phyloP scores from a whole-genome alignment of 1,139 yeast species.

The Scheffersomyces lignicola region DNA sequence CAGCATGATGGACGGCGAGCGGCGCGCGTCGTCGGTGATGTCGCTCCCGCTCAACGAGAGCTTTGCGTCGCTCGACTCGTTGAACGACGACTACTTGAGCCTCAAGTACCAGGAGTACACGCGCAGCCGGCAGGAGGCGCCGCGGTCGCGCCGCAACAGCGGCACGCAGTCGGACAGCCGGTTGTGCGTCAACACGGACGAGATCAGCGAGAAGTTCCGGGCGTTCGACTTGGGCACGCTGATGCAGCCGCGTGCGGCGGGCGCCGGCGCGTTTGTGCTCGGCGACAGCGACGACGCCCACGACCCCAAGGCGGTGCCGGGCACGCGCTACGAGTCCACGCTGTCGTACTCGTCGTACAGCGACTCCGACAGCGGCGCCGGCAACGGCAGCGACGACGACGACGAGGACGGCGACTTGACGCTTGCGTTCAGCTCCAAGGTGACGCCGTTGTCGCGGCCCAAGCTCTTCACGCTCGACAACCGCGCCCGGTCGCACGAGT shows the following conservation, averaged over 20 bases:
- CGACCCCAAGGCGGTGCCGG: conserved; percentile 20
- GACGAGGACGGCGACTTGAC: conserved; percentile 54
- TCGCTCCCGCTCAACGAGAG: conserved; percentile 68
- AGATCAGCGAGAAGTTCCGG: conserved; percentile 34
- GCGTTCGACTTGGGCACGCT: conserved; percentile 38
- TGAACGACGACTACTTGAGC: conserved; percentile 56
- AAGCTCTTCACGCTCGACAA: conserved; percentile 34
- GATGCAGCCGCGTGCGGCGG: conserved; percentile 30
- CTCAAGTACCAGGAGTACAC: conserved; percentile 36
- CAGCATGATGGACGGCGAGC: conserved; percentile 17
- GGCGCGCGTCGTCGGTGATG: conserved; percentile 39
- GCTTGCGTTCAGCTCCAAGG: conserved; percentile 49
- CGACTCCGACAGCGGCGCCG: conserved; percentile 27
- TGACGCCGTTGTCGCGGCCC: conserved; percentile 37
- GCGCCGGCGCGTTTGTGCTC: conserved; percentile 1
- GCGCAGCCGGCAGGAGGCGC: conserved; percentile 12
- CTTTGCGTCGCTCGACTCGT: conserved; percentile 75
- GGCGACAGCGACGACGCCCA: conserved; percentile 17
- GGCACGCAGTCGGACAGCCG: no score
- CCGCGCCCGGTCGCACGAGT: conserved; percentile 47
- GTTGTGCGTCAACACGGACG: no score
- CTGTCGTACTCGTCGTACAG: conserved; percentile 13
- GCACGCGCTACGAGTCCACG: conserved; percentile 6
- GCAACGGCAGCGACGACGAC: conserved; percentile 31
- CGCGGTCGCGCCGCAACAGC: no score